Conservation (phyloP, 352 stramenopile species). For the Plasmopara viticola region DNA sequence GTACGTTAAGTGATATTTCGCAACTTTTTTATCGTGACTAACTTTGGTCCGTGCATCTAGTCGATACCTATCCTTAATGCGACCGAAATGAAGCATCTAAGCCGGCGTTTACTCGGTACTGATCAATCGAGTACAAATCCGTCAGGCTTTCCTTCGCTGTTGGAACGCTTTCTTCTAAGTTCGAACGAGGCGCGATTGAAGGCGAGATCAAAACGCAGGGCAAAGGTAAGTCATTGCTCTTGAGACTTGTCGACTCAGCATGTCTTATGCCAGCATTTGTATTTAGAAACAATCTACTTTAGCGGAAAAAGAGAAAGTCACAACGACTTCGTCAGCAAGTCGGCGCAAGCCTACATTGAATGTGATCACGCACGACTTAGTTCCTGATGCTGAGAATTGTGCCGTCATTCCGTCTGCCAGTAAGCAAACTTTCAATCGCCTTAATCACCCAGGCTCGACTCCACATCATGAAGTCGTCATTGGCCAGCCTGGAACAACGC, state of each 20-base stretch:
- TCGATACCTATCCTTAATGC: constrained; percentile 15
- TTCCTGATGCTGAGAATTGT: neutral
- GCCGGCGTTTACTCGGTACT: constrained; percentile 7
- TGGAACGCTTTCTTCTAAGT: constrained; percentile 32
- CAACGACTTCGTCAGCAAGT: neutral
- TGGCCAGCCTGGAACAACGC: constrained; percentile 55
- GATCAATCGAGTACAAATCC: constrained; percentile 2
- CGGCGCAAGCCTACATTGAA: constrained; percentile 33
- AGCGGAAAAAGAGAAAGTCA: no score
- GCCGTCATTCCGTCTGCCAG: constrained; percentile 7
- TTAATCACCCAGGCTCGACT: constrained; percentile 58
- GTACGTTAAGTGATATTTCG: constrained; percentile 12
- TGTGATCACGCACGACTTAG: constrained; percentile 33
- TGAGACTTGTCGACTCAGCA: neutral
- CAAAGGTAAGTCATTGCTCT: constrained; percentile 6
- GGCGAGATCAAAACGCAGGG: constrained; percentile 8
- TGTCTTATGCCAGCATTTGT: no score
- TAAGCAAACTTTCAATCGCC: constrained; percentile 37
- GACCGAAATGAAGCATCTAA: constrained; percentile 14
- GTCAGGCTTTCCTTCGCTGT: constrained; percentile 7
- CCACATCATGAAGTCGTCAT: constrained; percentile 30
- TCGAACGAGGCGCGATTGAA: constrained; percentile 26
- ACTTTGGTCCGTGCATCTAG: constrained; percentile 1
- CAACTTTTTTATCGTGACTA: neutral
- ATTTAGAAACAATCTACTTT: no score